phyloP scores from a whole-genome alignment of 2,329 filamentous ascomycete species.

The Aspergillus pseudoglaucus region DNA sequence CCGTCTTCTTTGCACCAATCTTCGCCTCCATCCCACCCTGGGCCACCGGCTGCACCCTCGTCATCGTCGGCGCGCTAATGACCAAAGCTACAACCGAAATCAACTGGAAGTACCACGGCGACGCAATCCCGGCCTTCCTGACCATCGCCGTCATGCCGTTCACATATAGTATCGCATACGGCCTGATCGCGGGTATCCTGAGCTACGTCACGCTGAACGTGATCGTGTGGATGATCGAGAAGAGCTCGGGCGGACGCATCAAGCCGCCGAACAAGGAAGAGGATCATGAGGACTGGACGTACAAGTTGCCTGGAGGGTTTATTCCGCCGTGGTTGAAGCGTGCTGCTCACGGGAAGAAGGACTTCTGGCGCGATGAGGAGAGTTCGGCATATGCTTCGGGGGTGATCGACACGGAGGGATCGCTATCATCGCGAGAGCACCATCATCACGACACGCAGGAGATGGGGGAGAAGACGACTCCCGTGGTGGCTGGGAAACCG shows the following conservation, averaged over 20 bases:
- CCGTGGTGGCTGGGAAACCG: background rate
- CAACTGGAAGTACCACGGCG: conserved; percentile 82
- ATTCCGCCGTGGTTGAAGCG: conserved; percentile 68
- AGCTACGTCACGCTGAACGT: conserved; percentile 72
- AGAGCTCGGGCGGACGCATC: conserved; percentile 61
- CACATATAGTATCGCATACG: conserved; percentile 82
- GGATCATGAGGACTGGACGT: conserved; percentile 74
- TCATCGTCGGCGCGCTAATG: conserved; percentile 88
- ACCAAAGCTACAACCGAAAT: conserved; percentile 69
- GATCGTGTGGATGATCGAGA: conserved; percentile 61
- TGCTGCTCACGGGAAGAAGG: conserved; percentile 58
- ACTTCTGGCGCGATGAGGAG: conserved; percentile 57
- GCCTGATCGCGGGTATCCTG: conserved; percentile 72
- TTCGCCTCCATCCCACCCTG: conserved; percentile 84
- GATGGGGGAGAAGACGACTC: background rate
- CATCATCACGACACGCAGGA: background rate
- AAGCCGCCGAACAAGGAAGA: conserved; percentile 64
- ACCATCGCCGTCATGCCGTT: conserved; percentile 84
- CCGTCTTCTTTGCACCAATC: conserved; percentile 83
- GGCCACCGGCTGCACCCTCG: conserved; percentile 82
- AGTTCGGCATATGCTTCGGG: conserved; percentile 1
- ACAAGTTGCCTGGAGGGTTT: conserved; percentile 66
- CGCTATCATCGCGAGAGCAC: background rate
- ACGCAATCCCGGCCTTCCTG: conserved; percentile 76
- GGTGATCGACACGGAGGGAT: background rate